A percentile compares a stretch with the other conserved stretches of the same genome.
These are phyloP conservation scores for Aspergillus hancockii DNA, from an alignment of 495 filamentous ascomycete genomes.

Conservation along the genomic window DNA sequence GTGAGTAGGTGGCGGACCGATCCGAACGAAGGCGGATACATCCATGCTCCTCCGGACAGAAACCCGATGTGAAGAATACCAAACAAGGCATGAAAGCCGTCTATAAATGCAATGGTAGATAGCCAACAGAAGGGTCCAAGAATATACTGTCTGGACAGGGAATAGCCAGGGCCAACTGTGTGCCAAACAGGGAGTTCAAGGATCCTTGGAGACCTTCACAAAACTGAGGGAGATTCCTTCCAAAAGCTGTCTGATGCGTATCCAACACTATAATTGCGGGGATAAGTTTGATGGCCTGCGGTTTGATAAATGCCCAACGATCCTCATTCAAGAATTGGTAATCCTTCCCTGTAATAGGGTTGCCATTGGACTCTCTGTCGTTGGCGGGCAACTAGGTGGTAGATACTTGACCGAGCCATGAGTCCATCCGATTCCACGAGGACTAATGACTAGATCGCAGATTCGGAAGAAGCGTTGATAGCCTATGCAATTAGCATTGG, in stretches of 20 bases:
- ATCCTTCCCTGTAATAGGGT: not conserved
- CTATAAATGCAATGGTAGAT: constrained; percentile 21
- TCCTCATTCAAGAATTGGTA: too few relatives aligned
- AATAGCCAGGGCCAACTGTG: constrained; percentile 5
- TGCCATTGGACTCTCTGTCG: not conserved
- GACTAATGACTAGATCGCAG: constrained; percentile 20
- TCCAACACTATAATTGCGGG: constrained; percentile 17
- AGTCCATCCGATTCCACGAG: constrained; percentile 23
- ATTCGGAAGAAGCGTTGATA: constrained; percentile 10
- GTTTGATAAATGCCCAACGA: constrained; percentile 6
- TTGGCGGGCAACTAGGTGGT: not conserved
- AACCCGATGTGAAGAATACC: constrained; percentile 13
- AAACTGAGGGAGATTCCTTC: constrained; percentile 6
- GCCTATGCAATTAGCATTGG: constrained; percentile 12
- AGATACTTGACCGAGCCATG: constrained; percentile 19
- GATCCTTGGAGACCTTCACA: constrained; percentile 10
- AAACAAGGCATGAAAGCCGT: constrained; percentile 16
- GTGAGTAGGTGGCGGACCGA: constrained; percentile 15
- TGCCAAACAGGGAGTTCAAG: not conserved
- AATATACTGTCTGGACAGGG: constrained; percentile 8
- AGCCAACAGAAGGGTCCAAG: constrained; percentile 20
- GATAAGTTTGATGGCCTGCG: not conserved
- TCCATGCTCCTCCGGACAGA: constrained; percentile 21
- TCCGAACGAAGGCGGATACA: constrained; percentile 22
- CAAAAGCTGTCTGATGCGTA: constrained; percentile 15